Conservation (phyloP, 192 early-diverging fungal species). For the Coemansia sp. region DNA sequence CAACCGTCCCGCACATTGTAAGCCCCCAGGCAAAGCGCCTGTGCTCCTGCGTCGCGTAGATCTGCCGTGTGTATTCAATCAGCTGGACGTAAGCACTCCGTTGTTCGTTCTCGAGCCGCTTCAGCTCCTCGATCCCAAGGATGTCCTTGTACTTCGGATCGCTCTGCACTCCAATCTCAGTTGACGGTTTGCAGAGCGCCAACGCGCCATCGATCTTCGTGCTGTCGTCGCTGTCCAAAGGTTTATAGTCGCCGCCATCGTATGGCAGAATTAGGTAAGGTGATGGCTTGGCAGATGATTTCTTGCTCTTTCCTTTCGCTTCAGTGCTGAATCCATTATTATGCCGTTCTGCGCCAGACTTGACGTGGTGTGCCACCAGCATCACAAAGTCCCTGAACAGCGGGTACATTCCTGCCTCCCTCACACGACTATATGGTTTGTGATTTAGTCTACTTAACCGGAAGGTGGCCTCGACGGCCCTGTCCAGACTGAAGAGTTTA, state of each 20-base stretch:
- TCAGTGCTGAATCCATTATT: neutral
- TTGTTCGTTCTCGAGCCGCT: neutral
- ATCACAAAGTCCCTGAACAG: neutral
- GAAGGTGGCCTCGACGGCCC: neutral
- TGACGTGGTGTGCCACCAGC: slow-evolving; percentile 4
- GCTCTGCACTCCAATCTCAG: neutral
- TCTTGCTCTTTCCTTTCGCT: neutral
- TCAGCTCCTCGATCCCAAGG: neutral
- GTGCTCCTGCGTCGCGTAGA: slow-evolving; percentile 6
- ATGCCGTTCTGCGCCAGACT: neutral
- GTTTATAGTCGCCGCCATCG: neutral
- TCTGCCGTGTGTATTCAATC: neutral
- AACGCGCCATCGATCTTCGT: neutral
- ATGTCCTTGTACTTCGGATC: neutral
- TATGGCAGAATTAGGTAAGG: neutral
- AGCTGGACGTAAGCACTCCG: neutral
- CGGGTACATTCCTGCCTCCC: neutral
- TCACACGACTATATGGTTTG: neutral
- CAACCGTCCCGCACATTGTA: neutral
- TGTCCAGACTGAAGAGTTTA: neutral
- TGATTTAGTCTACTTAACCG: neutral
- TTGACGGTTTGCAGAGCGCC: neutral
- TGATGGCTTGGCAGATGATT: neutral
- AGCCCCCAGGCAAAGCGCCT: slow-evolving; percentile 19
- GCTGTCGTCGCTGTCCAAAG: neutral